Evolutionary conservation across 352 stramenopile genomes (phyloP).

Genomic region (Pythium insidiosum): DNA sequence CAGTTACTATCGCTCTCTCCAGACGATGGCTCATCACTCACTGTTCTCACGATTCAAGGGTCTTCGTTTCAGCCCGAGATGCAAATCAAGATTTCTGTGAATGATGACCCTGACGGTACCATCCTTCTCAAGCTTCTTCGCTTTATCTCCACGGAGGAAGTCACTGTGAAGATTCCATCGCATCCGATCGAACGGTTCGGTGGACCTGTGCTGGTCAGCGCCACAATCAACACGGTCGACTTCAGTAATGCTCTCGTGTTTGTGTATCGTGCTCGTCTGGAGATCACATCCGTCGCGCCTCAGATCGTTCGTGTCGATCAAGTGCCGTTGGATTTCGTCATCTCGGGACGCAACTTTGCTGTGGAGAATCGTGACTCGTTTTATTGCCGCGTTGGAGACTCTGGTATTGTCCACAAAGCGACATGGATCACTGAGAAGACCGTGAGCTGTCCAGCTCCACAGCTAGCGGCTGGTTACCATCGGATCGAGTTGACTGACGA

Average conservation of each 20-base stretch:
- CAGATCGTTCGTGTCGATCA: slow-evolving; percentile 1
- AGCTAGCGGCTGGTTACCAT: slow-evolving; percentile 29
- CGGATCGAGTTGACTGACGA: slow-evolving; percentile 37
- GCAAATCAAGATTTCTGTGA: slow-evolving; percentile 1
- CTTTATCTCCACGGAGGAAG: neutral
- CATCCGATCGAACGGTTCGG: slow-evolving; percentile 1
- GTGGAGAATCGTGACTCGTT: too few relatives aligned
- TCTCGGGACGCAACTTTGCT: slow-evolving; percentile 6
- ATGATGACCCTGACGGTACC: too few relatives aligned
- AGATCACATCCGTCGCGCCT: slow-evolving; percentile 5
- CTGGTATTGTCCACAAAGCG: too few relatives aligned
- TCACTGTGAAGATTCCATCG: neutral
- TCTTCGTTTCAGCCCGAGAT: neutral
- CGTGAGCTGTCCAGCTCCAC: slow-evolving; percentile 2
- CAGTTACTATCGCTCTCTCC: neutral
- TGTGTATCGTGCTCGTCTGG: slow-evolving; percentile 5
- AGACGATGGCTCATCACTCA: neutral
- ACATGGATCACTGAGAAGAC: too few relatives aligned
- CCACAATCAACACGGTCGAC: neutral
- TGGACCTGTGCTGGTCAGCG: neutral
- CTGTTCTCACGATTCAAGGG: neutral
- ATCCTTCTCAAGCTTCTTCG: too few relatives aligned
- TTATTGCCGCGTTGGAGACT: too few relatives aligned
- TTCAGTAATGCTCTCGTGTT: slow-evolving; percentile 11
- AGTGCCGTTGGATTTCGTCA: neutral